These are phyloP conservation scores for Gilbertella persicaria DNA, from an alignment of 371 early-diverging fungal genomes.

Conservation along the genomic window DNA sequence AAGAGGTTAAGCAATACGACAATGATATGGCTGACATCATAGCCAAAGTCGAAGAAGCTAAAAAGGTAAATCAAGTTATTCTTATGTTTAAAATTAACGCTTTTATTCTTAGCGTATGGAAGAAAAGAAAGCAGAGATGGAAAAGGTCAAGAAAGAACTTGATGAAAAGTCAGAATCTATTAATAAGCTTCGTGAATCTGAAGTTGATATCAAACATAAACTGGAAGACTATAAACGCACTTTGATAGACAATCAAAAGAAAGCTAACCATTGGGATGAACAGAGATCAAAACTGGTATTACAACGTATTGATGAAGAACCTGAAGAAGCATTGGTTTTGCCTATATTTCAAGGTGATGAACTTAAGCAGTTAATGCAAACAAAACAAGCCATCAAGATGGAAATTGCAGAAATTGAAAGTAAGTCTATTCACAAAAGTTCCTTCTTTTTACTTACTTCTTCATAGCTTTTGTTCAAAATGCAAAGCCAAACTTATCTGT, in stretches of 20 bases:
- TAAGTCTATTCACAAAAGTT: neutral
- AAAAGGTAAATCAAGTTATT: slow-evolving; percentile 11
- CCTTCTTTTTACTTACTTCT: slow-evolving; percentile 22
- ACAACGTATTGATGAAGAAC: slow-evolving; percentile 49
- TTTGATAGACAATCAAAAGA: slow-evolving; percentile 51
- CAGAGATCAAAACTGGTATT: slow-evolving; percentile 54
- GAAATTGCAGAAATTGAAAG: slow-evolving; percentile 56
- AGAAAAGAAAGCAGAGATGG: slow-evolving; percentile 71
- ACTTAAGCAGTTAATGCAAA: slow-evolving; percentile 43
- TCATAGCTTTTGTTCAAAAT: slow-evolving; percentile 61
- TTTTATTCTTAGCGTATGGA: slow-evolving; percentile 53
- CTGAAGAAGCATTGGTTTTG: slow-evolving; percentile 58
- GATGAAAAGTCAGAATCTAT: slow-evolving; percentile 66
- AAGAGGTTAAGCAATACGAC: slow-evolving; percentile 53
- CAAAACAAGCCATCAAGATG: slow-evolving; percentile 37
- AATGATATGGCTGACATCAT: slow-evolving; percentile 52
- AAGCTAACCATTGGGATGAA: slow-evolving; percentile 55
- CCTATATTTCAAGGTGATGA: slow-evolving; percentile 51
- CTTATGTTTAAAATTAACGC: neutral
- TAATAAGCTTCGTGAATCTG: slow-evolving; percentile 66
- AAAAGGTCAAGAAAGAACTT: slow-evolving; percentile 64
- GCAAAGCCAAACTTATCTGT: slow-evolving; percentile 89
- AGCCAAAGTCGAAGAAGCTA: slow-evolving; percentile 48
- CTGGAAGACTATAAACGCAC: slow-evolving; percentile 60
- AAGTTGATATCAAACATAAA: slow-evolving; percentile 53